Evolutionary conservation across 1,139 yeast genomes (phyloP).

Genomic region (Magnusiomyces sp.): DNA sequence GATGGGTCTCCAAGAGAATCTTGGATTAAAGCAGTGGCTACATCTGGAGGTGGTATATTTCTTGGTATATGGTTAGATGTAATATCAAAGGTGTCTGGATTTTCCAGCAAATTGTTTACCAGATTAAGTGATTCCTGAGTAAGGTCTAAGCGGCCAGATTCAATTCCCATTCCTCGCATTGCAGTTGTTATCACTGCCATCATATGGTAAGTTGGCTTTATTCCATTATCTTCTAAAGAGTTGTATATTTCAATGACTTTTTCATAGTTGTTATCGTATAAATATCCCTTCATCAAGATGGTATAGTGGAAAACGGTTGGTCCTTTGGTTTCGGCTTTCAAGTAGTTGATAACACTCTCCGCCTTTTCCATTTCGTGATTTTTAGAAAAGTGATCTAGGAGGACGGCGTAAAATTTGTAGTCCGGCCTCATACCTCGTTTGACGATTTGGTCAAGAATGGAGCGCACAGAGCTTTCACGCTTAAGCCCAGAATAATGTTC

Average conservation of each 20-base stretch:
- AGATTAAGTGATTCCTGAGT: conserved; percentile 3
- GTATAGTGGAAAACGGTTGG: conserved; percentile 25
- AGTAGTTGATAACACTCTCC: conserved; percentile 17
- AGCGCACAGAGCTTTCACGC: conserved; percentile 2
- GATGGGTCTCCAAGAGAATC: conserved; percentile 5
- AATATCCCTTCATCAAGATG: conserved; percentile 21
- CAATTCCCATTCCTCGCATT: conserved; percentile 3
- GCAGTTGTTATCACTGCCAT: conserved; percentile 15
- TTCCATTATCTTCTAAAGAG: conserved; percentile 16
- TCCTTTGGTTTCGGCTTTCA: conserved; percentile 14
- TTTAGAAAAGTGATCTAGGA: conserved; percentile 20
- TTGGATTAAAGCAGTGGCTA: conserved; percentile 11
- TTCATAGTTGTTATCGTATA: conserved; percentile 8
- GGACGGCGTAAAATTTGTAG: conserved; percentile 21
- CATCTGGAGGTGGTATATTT: conserved; percentile 21
- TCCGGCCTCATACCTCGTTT: conserved; percentile 19
- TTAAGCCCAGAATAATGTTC: conserved; percentile 18
- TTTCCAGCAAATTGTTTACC: conserved; percentile 15
- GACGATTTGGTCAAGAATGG: conserved; percentile 8
- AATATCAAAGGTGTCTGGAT: conserved; percentile 19
- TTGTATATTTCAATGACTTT: conserved; percentile 17
- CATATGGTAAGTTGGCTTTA: conserved; percentile 22
- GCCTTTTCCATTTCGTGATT: conserved; percentile 17
- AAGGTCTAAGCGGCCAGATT: conserved; percentile 3
- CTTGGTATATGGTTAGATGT: conserved; percentile 22